Conservation (phyloP, 164 flowering plant species). For the Chimonanthus praecox region DNA sequence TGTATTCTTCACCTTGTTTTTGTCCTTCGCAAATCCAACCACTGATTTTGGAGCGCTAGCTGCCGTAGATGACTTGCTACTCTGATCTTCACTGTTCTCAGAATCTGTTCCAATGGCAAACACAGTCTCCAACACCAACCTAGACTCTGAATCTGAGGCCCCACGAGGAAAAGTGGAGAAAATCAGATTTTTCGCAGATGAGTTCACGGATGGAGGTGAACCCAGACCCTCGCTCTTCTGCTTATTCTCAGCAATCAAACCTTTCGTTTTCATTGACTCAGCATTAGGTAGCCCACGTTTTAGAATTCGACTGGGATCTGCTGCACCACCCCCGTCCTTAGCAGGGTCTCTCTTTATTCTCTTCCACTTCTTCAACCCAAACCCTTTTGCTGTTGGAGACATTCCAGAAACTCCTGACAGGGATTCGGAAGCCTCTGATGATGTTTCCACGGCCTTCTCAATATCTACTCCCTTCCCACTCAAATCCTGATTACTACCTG, state of each 20-base stretch:
- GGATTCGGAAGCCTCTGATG: conserved; percentile 12
- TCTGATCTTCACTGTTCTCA: conserved; percentile 63
- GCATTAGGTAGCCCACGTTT: conserved; percentile 43
- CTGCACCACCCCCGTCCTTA: conserved; percentile 31
- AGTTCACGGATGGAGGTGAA: conserved; percentile 4
- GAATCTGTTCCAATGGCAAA: conserved; percentile 44
- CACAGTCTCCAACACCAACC: conserved; percentile 31
- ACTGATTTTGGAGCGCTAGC: conserved; percentile 55
- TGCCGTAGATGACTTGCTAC: conserved; percentile 68
- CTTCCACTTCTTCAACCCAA: conserved; percentile 87
- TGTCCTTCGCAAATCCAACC: conserved; percentile 32
- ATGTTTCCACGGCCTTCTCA: conserved; percentile 13
- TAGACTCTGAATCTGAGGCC: conserved; percentile 30
- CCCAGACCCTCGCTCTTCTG: conserved; percentile 37
- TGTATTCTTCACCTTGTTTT: conserved; percentile 31
- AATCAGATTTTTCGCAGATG: conserved; percentile 3
- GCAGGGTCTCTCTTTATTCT: conserved; percentile 45
- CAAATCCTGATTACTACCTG: neutral
- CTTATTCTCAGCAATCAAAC: conserved; percentile 21
- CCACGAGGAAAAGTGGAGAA: conserved; percentile 9
- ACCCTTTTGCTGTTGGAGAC: conserved; percentile 39
- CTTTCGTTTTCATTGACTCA: conserved; percentile 15
- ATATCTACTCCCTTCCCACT: conserved; percentile 14
- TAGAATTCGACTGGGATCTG: conserved; percentile 40
- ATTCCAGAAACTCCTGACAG: conserved; percentile 14